A percentile compares a stretch with the other conserved stretches of the same genome.
Evolutionary conservation across 305 asterid genomes (phyloP).

Genomic region (Fraxinus albicans): DNA sequence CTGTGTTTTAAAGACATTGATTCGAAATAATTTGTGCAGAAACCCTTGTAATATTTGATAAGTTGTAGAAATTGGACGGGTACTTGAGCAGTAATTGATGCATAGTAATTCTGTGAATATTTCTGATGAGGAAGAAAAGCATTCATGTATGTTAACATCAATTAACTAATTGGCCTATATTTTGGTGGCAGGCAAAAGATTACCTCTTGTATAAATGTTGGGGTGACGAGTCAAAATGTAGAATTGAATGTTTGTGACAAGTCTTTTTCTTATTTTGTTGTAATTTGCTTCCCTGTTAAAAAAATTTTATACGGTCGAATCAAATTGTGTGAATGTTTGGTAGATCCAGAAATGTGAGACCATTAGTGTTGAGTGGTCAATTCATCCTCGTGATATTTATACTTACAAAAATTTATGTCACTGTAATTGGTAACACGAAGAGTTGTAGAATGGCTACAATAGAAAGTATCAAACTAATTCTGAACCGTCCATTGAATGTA

Average conservation of each 20-base stretch:
- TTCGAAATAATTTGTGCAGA: no score
- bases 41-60: neutral
- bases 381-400: neutral
- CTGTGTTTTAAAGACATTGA: no score
- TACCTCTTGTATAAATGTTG: neutral
- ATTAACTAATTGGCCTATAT: neutral
- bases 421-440: neutral
- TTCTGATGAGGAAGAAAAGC: neutral
- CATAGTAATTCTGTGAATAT: neutral
- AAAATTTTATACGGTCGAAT: neutral
- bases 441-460: neutral
- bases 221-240: neutral
- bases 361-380: neutral
- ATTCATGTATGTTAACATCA: neutral
- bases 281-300: neutral
- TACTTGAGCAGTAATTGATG: neutral
- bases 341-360: neutral
- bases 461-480: neutral
- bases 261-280: neutral
- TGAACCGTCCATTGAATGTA: neutral
- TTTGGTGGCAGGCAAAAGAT: neutral
- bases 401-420: neutral
- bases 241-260: neutral
- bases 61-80: neutral
- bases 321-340: neutral